Conservation (phyloP, 495 filamentous ascomycete genomes). For the Penicillium bialowiezense region DNA sequence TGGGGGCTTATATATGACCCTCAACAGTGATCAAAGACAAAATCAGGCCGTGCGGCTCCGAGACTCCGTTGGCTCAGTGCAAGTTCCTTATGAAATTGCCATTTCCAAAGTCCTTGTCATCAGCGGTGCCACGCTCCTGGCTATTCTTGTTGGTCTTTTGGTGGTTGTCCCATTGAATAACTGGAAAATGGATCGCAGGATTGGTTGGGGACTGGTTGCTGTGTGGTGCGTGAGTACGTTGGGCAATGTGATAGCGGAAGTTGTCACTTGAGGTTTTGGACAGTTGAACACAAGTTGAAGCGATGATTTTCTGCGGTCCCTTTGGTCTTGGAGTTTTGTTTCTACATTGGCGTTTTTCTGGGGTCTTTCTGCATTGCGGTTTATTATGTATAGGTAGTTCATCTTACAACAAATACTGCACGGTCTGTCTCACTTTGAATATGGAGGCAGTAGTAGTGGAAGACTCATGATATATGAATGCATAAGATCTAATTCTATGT, state of each 20-base stretch:
- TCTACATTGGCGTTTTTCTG: neutral
- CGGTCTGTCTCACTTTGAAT: neutral
- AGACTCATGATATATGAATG: constrained; percentile 2
- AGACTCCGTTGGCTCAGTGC: constrained; percentile 1
- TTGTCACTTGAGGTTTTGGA: constrained; percentile 29
- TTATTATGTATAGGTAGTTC: neutral
- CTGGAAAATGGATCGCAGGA: constrained; percentile 83
- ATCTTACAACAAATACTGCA: neutral
- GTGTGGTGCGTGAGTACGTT: constrained; percentile 85
- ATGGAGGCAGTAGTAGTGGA: neutral
- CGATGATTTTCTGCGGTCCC: neutral
- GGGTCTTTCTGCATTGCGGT: neutral
- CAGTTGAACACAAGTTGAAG: neutral
- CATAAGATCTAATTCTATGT: neutral
- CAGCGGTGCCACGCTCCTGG: constrained; percentile 71
- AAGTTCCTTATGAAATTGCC: constrained; percentile 64
- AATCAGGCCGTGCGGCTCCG: constrained; percentile 7
- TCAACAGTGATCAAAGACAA: constrained; percentile 34
- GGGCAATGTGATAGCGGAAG: constrained; percentile 79
- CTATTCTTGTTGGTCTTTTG: constrained; percentile 76
- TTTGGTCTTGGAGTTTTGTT: neutral
- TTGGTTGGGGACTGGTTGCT: constrained; percentile 79
- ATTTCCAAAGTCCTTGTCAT: constrained; percentile 83
- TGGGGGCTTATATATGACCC: constrained; percentile 79
- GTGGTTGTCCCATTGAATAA: constrained; percentile 79